Evolutionary conservation across 805 yeast species (phyloP), one percentile per base, ranked within the genome.

Genomic region (Lachancea quebecensis): DNA sequence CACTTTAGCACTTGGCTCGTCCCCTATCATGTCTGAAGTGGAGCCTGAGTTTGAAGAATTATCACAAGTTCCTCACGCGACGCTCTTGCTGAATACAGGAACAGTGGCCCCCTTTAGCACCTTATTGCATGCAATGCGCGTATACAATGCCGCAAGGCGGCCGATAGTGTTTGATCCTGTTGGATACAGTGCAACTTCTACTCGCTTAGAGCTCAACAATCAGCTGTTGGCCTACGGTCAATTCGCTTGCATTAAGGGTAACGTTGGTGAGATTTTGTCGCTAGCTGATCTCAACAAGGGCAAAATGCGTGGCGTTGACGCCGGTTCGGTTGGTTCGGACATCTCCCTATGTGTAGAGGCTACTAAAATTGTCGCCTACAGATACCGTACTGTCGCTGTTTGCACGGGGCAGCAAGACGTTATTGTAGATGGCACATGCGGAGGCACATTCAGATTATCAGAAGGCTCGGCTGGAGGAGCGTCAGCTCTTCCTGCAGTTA

Each of bases 151-250:
- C 11, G 53, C 61, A 11, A 75, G 76, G 2, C 70, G 73, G 38
- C 90, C 86, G 3, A 74, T 89, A 29, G 77, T 89, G 0, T 81
- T 84, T 53, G 97, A 89, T 61, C 97, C 96, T 0, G 96, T 89
- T n/a, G 97, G 89, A 0, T 87, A 82, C 34, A 95, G 95, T 25
- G 96, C 96, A 0, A 73, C 95, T 0, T 46, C 57, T 3, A 73
- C 77, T 4, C 71, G 97, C 47, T 66, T 68, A 34, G 55, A 63
- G 2, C 68, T 79, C 14, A 75, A 80, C 42, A 60, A 68, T 25
- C 58, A 59, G 0, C 54, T 88, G 9, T 60, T 89, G 29, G 70
- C 79, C 32, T 60, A 70, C 10, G 88, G 87, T 1, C 75, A 72
- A 55, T 73, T 71, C 50, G 68, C 77, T 28, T 88, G 84, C 25